phyloP scores from a whole-genome alignment of 805 yeast genomes.

The Limtongozyma cylindracea region DNA sequence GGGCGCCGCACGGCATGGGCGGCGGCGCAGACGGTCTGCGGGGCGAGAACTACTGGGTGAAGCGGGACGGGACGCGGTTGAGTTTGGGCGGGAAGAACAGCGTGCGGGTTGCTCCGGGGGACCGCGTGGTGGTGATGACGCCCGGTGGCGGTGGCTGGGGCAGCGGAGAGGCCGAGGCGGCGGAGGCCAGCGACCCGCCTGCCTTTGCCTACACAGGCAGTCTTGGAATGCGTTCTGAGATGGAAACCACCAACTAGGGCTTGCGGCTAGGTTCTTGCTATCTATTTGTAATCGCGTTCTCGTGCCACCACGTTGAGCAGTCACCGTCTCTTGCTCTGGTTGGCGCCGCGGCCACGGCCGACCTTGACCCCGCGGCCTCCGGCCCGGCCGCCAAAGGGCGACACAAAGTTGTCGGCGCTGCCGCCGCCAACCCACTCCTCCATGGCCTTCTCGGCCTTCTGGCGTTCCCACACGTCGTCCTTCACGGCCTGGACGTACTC shows the following conservation, averaged over 20 bases:
- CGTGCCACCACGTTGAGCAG: too few species aligned
- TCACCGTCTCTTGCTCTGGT: too few species aligned
- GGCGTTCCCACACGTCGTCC: constrained; percentile 67
- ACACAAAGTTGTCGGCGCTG: constrained; percentile 60
- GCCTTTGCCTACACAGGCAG: too few species aligned
- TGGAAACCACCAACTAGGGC: too few species aligned
- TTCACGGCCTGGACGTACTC: constrained; percentile 78
- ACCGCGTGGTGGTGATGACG: constrained; percentile 37
- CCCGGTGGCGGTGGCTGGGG: constrained; percentile 87
- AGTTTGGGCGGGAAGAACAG: too few species aligned
- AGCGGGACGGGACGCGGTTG: too few species aligned
- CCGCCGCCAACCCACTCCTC: constrained; percentile 92
- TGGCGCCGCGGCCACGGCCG: constrained; percentile 69
- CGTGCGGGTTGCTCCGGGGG: constrained; percentile 17
- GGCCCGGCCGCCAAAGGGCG: constrained; percentile 47
- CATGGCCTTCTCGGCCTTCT: constrained; percentile 65
- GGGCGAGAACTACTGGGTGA: constrained; percentile 22
- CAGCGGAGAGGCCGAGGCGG: too few species aligned
- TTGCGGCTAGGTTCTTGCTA: too few species aligned
- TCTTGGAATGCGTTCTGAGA: too few species aligned
- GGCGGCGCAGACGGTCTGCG: constrained; percentile 63
- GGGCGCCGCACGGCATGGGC: constrained; percentile 64
- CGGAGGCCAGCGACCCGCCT: too few species aligned
- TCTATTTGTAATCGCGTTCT: too few species aligned
- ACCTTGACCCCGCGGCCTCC: constrained; percentile 35